phyloP scores from a whole-genome alignment of 2,329 filamentous ascomycete genomes.

The Fusarium sp. region DNA sequence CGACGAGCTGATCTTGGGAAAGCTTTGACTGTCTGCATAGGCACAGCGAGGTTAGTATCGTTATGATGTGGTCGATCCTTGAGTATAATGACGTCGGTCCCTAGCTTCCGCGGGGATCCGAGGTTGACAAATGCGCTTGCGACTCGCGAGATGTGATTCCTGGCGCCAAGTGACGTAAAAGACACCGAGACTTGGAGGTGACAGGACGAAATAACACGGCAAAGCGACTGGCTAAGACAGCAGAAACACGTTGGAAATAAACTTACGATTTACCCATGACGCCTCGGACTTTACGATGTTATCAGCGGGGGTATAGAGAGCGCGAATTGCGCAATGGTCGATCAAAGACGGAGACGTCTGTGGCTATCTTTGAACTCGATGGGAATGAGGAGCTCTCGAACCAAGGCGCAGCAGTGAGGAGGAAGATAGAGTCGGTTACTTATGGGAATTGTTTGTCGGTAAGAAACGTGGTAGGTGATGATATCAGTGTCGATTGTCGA shows the following conservation, averaged over 20 bases:
- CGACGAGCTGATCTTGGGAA: slow-evolving; percentile 92
- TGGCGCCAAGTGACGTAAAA: slow-evolving; percentile 16
- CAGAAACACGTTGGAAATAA: neutral
- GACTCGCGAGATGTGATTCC: slow-evolving; percentile 17
- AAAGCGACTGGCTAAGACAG: neutral
- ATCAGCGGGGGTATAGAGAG: slow-evolving; percentile 25
- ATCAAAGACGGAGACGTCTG: slow-evolving; percentile 10
- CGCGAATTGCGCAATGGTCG: slow-evolving; percentile 42
- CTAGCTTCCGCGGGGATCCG: slow-evolving; percentile 32
- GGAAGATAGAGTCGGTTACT: neutral
- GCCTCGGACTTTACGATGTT: slow-evolving; percentile 11
- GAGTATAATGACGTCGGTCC: slow-evolving; percentile 40
- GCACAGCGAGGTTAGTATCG: slow-evolving; percentile 32
- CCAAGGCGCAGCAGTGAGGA: neutral
- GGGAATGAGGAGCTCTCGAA: slow-evolving; percentile 11
- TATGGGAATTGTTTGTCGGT: slow-evolving; percentile 12
- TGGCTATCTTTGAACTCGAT: slow-evolving; percentile 9
- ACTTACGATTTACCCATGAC: slow-evolving; percentile 66
- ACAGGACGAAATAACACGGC: neutral
- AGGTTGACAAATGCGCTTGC: slow-evolving; percentile 35
- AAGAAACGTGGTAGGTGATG: neutral
- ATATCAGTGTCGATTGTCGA: slow-evolving; percentile 9
- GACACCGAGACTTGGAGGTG: neutral
- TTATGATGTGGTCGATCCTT: slow-evolving; percentile 5
- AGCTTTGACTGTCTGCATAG: slow-evolving; percentile 90